Evolutionary conservation across 495 filamentous ascomycete species (phyloP).

Genomic region (Margaritispora aquatica): DNA sequence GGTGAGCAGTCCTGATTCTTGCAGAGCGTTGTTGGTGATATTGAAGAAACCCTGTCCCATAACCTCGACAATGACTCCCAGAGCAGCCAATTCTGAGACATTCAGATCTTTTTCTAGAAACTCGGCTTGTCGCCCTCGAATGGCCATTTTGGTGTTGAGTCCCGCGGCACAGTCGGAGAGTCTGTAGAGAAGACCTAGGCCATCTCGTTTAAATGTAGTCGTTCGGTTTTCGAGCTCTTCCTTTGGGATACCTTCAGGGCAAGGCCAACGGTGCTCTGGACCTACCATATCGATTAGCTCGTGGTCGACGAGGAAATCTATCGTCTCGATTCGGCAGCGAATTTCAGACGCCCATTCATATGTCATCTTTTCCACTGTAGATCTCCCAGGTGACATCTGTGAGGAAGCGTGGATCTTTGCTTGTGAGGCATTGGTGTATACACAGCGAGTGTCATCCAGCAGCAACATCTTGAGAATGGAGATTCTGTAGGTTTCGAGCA

Average conservation of each 20-base stretch:
- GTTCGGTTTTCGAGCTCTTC: not conserved
- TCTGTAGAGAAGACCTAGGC: slow-evolving; percentile 12
- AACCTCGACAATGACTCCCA: slow-evolving; percentile 19
- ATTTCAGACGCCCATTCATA: slow-evolving; percentile 19
- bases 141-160: not conserved
- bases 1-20: not conserved
- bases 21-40: slow-evolving; percentile 3
- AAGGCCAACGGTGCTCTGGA: slow-evolving; percentile 5
- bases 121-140: slow-evolving; percentile 6
- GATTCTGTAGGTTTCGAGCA: slow-evolving; percentile 15
- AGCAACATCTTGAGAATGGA: slow-evolving; percentile 10
- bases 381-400: not conserved
- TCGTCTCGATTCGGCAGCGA: not conserved
- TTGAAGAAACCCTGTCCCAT: slow-evolving; percentile 17
- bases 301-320: slow-evolving; percentile 12
- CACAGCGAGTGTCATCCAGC: not conserved
- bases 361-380: not conserved
- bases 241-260: slow-evolving; percentile 5
- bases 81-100: slow-evolving; percentile 4
- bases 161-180: slow-evolving; percentile 15
- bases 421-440: not conserved
- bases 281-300: slow-evolving; percentile 13
- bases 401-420: not conserved
- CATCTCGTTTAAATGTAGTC: slow-evolving; percentile 8
- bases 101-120: slow-evolving; percentile 12